Percentiles rank a stretch among this genome's conserved stretches.
These are phyloP conservation scores for Keithomyces neogunnii DNA, from an alignment of 2,329 filamentous ascomycete species.

Conservation along the genomic window DNA sequence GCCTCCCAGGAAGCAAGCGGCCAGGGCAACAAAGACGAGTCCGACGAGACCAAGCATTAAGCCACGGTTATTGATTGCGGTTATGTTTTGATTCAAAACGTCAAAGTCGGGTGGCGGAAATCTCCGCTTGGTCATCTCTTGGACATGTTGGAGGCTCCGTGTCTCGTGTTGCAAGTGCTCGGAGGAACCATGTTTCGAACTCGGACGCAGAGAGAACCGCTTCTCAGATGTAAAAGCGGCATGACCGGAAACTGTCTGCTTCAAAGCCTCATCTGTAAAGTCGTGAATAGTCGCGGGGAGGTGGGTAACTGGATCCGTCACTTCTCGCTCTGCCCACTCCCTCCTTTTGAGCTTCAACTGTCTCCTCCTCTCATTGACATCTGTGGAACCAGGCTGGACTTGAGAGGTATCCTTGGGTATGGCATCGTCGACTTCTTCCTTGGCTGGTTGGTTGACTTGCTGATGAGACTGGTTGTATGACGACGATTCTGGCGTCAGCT, in stretches of 20 bases:
- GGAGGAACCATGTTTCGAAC: conserved; percentile 29
- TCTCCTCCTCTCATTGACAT: conserved; percentile 39
- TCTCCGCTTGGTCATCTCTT: conserved; percentile 32
- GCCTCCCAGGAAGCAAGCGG: conserved; percentile 7
- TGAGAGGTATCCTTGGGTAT: conserved; percentile 26
- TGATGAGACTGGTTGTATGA: conserved; percentile 1
- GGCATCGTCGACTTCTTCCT: conserved; percentile 11
- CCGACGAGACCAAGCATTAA: conserved; percentile 29
- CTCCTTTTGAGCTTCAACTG: conserved; percentile 35
- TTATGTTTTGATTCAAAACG: conserved; percentile 25
- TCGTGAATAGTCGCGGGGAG: conserved; percentile 61
- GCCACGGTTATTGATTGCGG: conserved; percentile 21
- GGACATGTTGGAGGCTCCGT: conserved; percentile 24
- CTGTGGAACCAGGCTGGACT: conserved; percentile 24
- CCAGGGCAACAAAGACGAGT: conserved; percentile 19
- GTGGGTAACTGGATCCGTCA: conserved; percentile 67
- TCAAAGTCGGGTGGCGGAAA: conserved; percentile 43
- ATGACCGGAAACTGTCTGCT: conserved; percentile 21
- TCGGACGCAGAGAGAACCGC: conserved; percentile 28
- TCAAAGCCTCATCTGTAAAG: conserved; percentile 54
- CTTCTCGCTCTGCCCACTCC: conserved; percentile 45
- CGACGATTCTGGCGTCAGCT: not conserved
- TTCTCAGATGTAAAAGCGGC: conserved; percentile 26
- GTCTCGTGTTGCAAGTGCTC: conserved; percentile 29
- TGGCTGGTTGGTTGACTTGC: conserved; percentile 6